Conservation (phyloP, 495 filamentous ascomycete species). For the Echria macrotheca region DNA sequence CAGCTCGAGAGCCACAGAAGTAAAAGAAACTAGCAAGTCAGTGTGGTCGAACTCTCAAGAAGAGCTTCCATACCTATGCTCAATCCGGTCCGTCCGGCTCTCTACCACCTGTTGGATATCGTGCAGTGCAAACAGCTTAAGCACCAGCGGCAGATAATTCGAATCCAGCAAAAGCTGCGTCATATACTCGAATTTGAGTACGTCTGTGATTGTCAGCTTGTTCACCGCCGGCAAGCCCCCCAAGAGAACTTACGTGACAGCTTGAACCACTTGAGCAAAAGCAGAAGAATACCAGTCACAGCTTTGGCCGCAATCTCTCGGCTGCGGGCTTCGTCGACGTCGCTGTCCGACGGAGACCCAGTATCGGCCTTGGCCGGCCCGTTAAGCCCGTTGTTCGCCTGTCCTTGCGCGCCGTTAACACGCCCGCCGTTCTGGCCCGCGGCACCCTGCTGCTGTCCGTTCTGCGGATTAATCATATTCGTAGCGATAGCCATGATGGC, state of each 20-base stretch:
- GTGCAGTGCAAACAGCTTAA: slow-evolving; percentile 90
- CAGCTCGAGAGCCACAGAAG: slow-evolving; percentile 62
- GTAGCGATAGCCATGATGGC: slow-evolving; percentile 78
- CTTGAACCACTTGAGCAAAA: slow-evolving; percentile 94
- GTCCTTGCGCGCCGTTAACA: slow-evolving; percentile 29
- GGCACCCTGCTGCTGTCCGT: slow-evolving; percentile 30
- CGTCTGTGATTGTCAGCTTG: slow-evolving; percentile 48
- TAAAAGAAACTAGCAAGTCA: slow-evolving; percentile 67
- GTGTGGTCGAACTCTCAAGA: no score
- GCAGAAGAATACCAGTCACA: slow-evolving; percentile 75
- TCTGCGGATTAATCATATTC: slow-evolving; percentile 41
- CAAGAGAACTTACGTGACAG: slow-evolving; percentile 66
- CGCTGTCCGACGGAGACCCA: slow-evolving; percentile 49
- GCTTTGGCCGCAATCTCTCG: slow-evolving; percentile 89
- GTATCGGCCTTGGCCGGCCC: slow-evolving; percentile 32
- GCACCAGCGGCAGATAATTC: slow-evolving; percentile 84
- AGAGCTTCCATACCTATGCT: slow-evolving; percentile 71
- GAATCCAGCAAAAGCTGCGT: slow-evolving; percentile 89
- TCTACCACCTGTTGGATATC: slow-evolving; percentile 87
- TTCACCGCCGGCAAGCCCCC: neutral
- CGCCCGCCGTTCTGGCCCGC: slow-evolving; percentile 27
- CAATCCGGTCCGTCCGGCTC: slow-evolving; percentile 73
- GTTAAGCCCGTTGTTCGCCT: slow-evolving; percentile 25
- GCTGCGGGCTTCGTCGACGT: slow-evolving; percentile 71
- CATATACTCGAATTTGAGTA: slow-evolving; percentile 93